A percentile compares a stretch with the other conserved stretches of the same genome.
These are phyloP conservation scores for Onygena corvina DNA, from an alignment of 2,329 filamentous ascomycete genomes.

Conservation along the genomic window DNA sequence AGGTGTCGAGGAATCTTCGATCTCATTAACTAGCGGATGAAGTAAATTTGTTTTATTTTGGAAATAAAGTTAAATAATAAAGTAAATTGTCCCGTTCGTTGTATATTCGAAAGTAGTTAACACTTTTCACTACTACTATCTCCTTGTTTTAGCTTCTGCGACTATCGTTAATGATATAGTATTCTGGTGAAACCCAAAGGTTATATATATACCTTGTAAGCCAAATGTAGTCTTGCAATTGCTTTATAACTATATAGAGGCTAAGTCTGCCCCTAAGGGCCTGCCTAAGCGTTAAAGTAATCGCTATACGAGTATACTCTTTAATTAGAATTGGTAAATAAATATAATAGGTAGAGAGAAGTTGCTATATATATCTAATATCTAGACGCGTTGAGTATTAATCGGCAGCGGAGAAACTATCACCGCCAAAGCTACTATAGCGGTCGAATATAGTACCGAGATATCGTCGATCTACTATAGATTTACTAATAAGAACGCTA, in stretches of 20 bases:
- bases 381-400: background rate
- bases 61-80: slow-evolving; percentile 9
- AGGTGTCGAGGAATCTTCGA: slow-evolving; percentile 14
- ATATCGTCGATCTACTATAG: too few species aligned
- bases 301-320: background rate
- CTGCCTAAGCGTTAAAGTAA: slow-evolving; percentile 7
- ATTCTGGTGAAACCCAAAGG: background rate
- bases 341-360: background rate
- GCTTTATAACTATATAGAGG: slow-evolving; percentile 11
- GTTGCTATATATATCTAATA: background rate
- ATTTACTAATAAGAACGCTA: too few species aligned
- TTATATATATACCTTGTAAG: slow-evolving; percentile 3
- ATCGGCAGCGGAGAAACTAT: background rate
- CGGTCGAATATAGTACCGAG: too few species aligned
- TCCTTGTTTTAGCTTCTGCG: slow-evolving; percentile 15
- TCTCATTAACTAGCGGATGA: slow-evolving; percentile 20
- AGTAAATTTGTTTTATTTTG: slow-evolving; percentile 16
- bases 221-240: slow-evolving; percentile 12
- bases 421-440: background rate
- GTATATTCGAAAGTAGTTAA: slow-evolving; percentile 18
- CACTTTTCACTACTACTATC: slow-evolving; percentile 17
- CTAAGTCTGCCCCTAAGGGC: slow-evolving; percentile 5
- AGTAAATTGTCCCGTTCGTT: slow-evolving; percentile 18
- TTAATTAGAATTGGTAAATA: background rate
- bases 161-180: background rate